Conservation (phyloP, 495 filamentous ascomycete genomes). For the Polyplosphaeria fusca region DNA sequence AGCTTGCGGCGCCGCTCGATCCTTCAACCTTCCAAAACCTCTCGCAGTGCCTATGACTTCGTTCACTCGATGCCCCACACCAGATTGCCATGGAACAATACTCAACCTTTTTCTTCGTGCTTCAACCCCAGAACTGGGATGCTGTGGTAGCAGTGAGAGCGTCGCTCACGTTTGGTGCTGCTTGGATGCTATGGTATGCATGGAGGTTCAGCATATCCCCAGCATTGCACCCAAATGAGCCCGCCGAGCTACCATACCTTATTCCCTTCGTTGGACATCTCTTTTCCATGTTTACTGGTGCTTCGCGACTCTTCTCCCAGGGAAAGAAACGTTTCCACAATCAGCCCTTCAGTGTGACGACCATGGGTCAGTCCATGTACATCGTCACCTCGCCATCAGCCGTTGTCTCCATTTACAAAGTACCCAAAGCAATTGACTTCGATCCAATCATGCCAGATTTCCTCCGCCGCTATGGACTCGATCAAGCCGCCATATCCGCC, state of each 20-base stretch:
- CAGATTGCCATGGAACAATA: too few species aligned
- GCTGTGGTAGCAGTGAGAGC: too few species aligned
- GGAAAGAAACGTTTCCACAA: background rate
- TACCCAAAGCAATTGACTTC: conserved; percentile 17
- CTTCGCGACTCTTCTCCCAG: background rate
- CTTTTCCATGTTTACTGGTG: background rate
- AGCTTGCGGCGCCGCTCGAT: too few species aligned
- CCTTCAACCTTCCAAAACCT: too few species aligned
- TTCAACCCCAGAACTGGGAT: too few species aligned
- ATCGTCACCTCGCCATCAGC: conserved; percentile 31
- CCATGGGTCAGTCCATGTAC: conserved; percentile 14
- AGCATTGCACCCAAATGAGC: background rate
- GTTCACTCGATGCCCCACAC: too few species aligned
- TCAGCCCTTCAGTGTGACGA: background rate
- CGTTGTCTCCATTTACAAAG: conserved; percentile 26
- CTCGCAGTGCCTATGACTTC: too few species aligned
- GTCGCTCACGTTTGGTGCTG: too few species aligned
- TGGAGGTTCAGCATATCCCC: background rate
- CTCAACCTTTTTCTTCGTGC: too few species aligned
- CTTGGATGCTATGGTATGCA: background rate
- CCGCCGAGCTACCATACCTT: background rate
- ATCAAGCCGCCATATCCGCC: background rate
- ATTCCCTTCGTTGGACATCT: background rate
- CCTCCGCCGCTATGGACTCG: background rate
- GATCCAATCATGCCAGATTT: background rate